Evolutionary conservation across 805 yeast species (phyloP).

Genomic region (Cyberlindnera japonica): DNA sequence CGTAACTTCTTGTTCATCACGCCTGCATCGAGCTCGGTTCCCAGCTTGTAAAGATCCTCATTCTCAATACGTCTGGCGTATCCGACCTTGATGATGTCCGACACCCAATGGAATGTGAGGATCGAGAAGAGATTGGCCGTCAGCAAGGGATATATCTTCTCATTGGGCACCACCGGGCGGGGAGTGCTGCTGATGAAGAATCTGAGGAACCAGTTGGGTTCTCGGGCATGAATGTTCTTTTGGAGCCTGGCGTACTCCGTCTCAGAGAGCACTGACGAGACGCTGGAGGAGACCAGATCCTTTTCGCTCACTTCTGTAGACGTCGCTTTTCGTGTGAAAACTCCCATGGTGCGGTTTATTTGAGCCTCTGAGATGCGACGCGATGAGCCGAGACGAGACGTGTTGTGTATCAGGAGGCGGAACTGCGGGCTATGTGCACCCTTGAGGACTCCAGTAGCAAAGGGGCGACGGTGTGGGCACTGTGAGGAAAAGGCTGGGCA

Average conservation of each 20-base stretch:
- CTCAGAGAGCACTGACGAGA: constrained; percentile 2
- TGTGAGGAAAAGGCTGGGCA: too few relatives aligned
- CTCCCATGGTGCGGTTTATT: background rate
- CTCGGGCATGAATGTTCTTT: constrained; percentile 16
- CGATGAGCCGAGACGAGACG: background rate
- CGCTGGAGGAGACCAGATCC: background rate
- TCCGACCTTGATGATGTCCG: constrained; percentile 37
- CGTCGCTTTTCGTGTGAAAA: background rate
- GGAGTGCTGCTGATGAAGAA: constrained; percentile 18
- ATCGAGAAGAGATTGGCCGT: constrained; percentile 20
- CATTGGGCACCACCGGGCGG: constrained; percentile 19
- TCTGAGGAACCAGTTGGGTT: constrained; percentile 16
- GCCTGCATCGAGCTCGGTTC: constrained; percentile 34
- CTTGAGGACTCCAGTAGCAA: too few relatives aligned
- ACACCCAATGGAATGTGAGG: constrained; percentile 23
- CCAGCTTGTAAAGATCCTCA: constrained; percentile 48
- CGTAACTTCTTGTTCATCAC: constrained; percentile 36
- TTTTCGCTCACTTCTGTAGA: too few relatives aligned
- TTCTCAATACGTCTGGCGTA: constrained; percentile 59
- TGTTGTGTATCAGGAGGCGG: background rate
- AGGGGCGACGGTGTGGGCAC: too few relatives aligned
- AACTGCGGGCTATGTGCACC: too few relatives aligned
- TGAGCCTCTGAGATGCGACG: too few relatives aligned
- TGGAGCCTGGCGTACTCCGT: constrained; percentile 9
- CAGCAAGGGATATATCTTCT: constrained; percentile 18